phyloP scores from a whole-genome alignment of 805 yeast genomes.

The Candida cerambycidarum region DNA sequence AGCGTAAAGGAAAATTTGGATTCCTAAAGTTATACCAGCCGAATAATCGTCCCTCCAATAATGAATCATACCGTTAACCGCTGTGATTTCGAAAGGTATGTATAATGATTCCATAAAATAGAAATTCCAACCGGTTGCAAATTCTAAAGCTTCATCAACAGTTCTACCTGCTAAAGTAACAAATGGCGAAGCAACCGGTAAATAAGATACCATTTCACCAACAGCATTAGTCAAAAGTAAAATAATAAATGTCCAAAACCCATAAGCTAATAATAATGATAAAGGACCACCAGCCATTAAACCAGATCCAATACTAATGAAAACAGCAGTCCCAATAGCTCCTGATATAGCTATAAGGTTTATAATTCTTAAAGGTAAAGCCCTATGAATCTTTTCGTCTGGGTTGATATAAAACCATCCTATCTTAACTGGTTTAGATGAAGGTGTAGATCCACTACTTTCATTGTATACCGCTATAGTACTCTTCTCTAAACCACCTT shows the following conservation, averaged over 20 bases:
- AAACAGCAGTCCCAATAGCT: constrained; percentile 37
- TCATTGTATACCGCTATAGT: neutral
- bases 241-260: constrained; percentile 33
- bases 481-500: neutral
- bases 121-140: constrained; percentile 32
- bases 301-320: constrained; percentile 32
- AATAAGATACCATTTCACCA: constrained; percentile 38
- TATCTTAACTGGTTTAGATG: constrained; percentile 1
- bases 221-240: constrained; percentile 34
- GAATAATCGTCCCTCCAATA: constrained; percentile 50
- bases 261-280: constrained; percentile 30
- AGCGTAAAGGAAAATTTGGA: constrained; percentile 42
- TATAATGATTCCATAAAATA: constrained; percentile 45
- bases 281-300: constrained; percentile 34
- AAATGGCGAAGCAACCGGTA: constrained; percentile 38
- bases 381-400: constrained; percentile 12
- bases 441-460: neutral
- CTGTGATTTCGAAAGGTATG: constrained; percentile 48
- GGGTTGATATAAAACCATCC: constrained; percentile 8
- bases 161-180: constrained; percentile 38
- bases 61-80: constrained; percentile 54
- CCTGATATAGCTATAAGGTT: constrained; percentile 22
- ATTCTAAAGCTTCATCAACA: constrained; percentile 38
- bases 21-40: constrained; percentile 45
- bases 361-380: constrained; percentile 10